Evolutionary conservation across 176 grass and related monocot species (phyloP).

Genomic region (Guadua angustifolia): DNA sequence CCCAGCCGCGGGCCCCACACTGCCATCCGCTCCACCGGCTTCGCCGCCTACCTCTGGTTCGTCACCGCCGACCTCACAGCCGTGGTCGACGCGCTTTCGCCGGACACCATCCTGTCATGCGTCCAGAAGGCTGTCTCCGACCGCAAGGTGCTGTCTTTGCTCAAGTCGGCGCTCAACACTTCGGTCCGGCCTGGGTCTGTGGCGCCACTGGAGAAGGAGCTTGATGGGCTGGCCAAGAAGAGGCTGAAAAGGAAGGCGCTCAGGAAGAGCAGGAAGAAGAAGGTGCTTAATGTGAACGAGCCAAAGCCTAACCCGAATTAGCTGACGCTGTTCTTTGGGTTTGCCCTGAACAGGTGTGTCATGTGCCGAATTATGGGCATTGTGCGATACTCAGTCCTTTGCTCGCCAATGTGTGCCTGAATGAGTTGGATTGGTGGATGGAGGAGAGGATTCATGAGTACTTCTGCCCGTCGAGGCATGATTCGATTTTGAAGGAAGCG

Average conservation of each 20-base stretch:
- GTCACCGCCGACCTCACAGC: slow-evolving; percentile 74
- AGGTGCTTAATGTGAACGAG: slow-evolving; percentile 86
- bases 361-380: slow-evolving; percentile 67
- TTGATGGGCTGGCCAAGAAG: slow-evolving; percentile 66
- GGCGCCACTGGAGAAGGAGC: slow-evolving; percentile 38
- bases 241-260: slow-evolving; percentile 93
- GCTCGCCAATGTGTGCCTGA: slow-evolving; percentile 85
- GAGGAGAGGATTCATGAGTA: slow-evolving; percentile 78
- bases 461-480: slow-evolving; percentile 73
- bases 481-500: slow-evolving; percentile 75
- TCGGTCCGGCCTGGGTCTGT: slow-evolving; percentile 59
- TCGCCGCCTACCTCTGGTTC: slow-evolving; percentile 92
- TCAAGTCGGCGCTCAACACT: slow-evolving; percentile 71
- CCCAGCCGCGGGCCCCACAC: slow-evolving; percentile 79
- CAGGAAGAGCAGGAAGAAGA: slow-evolving; percentile 86
- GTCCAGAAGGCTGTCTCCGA: slow-evolving; percentile 63
- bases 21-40: slow-evolving; percentile 74
- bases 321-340: slow-evolving; percentile 83
- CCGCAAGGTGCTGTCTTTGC: slow-evolving; percentile 72
- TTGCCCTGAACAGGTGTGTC: slow-evolving; percentile 64
- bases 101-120: slow-evolving; percentile 66
- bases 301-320: slow-evolving; percentile 87
- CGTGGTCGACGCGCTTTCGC: slow-evolving; percentile 53
- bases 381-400: slow-evolving; percentile 86
- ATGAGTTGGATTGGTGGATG: slow-evolving; percentile 86